These are phyloP conservation scores for Xylariaceae sp. DNA, from an alignment of 2,329 filamentous ascomycete genomes.

Conservation along the genomic window DNA sequence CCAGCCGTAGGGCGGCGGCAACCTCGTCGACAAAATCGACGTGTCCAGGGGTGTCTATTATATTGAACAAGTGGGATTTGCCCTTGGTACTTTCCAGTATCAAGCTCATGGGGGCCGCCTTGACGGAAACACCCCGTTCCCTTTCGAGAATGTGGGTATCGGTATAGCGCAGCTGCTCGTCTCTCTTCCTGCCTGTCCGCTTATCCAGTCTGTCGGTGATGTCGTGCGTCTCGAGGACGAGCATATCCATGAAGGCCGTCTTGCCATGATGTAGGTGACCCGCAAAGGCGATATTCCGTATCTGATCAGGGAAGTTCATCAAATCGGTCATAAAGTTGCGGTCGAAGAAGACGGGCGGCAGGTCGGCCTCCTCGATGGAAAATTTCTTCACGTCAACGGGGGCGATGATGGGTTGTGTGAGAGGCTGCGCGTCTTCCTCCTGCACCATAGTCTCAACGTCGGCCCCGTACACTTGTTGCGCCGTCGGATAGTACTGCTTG, in stretches of 20 bases:
- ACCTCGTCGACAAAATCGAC: slow-evolving; percentile 99
- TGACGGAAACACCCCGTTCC: slow-evolving; percentile 84
- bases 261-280: slow-evolving; percentile 97
- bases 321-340: slow-evolving; percentile 90
- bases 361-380: slow-evolving; percentile 81
- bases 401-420: slow-evolving; percentile 87
- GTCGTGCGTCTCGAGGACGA: slow-evolving; percentile 92
- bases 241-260: slow-evolving; percentile 96
- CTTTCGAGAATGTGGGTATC: slow-evolving; percentile 85
- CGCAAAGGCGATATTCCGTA: slow-evolving; percentile 83
- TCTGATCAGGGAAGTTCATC: slow-evolving; percentile 93
- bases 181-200: slow-evolving; percentile 70
- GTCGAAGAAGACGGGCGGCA: slow-evolving; percentile 82
- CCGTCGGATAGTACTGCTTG: slow-evolving; percentile 99
- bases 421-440: slow-evolving; percentile 91
- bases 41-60: slow-evolving; percentile 93
- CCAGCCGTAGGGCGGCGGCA: slow-evolving; percentile 75
- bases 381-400: slow-evolving; percentile 95
- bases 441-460: slow-evolving; percentile 95
- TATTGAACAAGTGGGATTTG: slow-evolving; percentile 92
- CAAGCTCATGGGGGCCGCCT: slow-evolving; percentile 89
- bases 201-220: slow-evolving; percentile 71
- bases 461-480: slow-evolving; percentile 86
- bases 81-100: slow-evolving; percentile 81
- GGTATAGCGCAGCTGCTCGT: slow-evolving; percentile 91